phyloP scores from a whole-genome alignment of 495 filamentous ascomycete species.

The Aspergillus biplanus region DNA sequence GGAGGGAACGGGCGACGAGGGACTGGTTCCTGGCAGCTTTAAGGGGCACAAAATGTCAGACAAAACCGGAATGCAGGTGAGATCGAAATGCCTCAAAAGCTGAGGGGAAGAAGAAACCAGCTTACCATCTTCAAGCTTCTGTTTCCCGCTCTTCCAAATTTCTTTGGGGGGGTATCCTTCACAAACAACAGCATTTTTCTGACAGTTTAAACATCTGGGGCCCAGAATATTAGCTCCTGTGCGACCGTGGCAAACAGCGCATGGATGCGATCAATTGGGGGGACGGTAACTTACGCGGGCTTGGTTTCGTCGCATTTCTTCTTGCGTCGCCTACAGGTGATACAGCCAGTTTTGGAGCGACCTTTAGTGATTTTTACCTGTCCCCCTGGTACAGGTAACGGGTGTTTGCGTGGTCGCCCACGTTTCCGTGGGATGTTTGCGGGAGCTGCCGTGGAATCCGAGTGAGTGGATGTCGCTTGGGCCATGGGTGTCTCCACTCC shows the following conservation, averaged over 20 bases:
- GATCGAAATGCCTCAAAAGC: constrained; percentile 1
- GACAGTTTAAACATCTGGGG: constrained; percentile 75
- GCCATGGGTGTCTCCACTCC: constrained; percentile 33
- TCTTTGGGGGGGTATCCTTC: constrained; percentile 92
- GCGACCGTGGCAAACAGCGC: constrained; percentile 2
- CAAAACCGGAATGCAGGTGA: constrained; percentile 3
- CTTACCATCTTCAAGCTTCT: constrained; percentile 75
- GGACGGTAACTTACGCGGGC: constrained; percentile 58
- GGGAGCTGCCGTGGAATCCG: constrained; percentile 38
- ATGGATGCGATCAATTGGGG: not conserved
- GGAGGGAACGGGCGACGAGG: constrained; percentile 64
- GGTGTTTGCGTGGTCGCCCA: constrained; percentile 86
- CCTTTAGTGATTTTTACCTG: constrained; percentile 77
- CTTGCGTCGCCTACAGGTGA: constrained; percentile 88
- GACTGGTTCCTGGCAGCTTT: constrained; percentile 42
- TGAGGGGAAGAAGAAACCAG: constrained; percentile 10
- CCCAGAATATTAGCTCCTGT: constrained; percentile 6
- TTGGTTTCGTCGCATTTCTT: constrained; percentile 99
- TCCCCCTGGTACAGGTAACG: constrained; percentile 57
- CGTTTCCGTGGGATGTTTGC: constrained; percentile 57
- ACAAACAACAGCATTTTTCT: constrained; percentile 91
- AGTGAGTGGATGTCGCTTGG: constrained; percentile 26
- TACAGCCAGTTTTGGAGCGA: constrained; percentile 92
- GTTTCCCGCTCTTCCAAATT: constrained; percentile 82
- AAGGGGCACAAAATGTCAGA: constrained; percentile 20